Evolutionary conservation across 495 filamentous ascomycete species (phyloP).

Genomic region (Tuber microsphaerosporum): DNA sequence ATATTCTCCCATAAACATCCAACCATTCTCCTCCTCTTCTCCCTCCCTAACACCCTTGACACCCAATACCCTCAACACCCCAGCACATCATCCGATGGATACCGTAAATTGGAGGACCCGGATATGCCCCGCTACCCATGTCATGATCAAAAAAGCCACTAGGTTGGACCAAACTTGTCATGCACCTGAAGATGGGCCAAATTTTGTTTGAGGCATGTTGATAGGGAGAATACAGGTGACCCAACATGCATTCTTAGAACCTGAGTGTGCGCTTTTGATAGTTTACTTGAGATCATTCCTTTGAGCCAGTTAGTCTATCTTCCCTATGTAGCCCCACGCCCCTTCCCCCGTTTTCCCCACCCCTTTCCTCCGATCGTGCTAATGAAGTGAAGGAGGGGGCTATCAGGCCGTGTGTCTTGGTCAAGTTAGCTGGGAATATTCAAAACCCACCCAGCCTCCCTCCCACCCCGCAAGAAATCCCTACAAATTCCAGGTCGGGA

Average conservation of each 20-base stretch:
- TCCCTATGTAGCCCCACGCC: not conserved
- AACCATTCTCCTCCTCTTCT: not conserved
- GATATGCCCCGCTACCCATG: not conserved
- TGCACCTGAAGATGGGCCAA: not conserved
- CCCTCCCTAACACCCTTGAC: not conserved
- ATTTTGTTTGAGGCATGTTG: not conserved
- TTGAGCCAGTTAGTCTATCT: not conserved
- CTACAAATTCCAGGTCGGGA: no score
- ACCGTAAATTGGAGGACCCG: not conserved
- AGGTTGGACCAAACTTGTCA: not conserved
- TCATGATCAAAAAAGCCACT: not conserved
- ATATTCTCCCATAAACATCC: not conserved
- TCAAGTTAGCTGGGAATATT: not conserved
- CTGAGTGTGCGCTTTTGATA: not conserved
- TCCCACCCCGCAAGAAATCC: no score
- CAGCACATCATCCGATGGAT: not conserved
- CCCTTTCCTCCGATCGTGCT: no score
- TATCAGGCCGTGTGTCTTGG: not conserved
- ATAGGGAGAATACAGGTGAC: not conserved
- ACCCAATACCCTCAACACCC: not conserved
- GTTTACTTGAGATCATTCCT: not conserved
- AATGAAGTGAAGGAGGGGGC: not conserved
- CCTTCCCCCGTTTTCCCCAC: no score
- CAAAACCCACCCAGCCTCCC: not conserved
- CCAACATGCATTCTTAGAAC: not conserved